Evolutionary conservation across 2,329 filamentous ascomycete genomes (phyloP).

Genomic region (Aspergillus caelatus): DNA sequence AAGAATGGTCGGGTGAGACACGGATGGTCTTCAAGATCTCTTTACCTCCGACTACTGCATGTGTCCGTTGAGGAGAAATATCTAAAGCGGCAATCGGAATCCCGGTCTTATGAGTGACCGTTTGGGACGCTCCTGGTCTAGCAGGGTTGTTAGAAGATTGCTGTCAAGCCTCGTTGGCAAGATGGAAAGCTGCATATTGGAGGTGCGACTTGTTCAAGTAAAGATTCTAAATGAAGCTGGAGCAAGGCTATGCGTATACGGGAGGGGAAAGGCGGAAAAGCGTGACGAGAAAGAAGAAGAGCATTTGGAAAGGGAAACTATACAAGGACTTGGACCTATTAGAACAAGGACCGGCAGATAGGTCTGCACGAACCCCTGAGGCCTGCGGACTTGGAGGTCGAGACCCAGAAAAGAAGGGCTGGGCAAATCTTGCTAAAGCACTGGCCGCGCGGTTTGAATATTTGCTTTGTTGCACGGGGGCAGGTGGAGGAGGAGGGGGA

Average conservation of each 20-base stretch:
- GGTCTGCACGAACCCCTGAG: constrained; percentile 35
- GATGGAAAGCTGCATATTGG: constrained; percentile 7
- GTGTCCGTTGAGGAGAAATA: constrained; percentile 64
- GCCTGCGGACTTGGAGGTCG: constrained; percentile 57
- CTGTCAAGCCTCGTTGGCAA: constrained; percentile 7
- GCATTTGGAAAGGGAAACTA: constrained; percentile 23
- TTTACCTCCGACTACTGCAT: constrained; percentile 66
- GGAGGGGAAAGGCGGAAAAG: constrained; percentile 8
- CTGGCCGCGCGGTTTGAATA: constrained; percentile 50
- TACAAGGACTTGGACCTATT: constrained; percentile 46
- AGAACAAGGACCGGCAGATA: constrained; percentile 32
- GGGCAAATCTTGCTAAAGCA: constrained; percentile 55
- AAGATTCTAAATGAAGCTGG: constrained; percentile 2
- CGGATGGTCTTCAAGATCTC: constrained; percentile 68
- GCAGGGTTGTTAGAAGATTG: constrained; percentile 23
- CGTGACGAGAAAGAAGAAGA: constrained; percentile 21
- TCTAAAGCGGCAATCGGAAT: constrained; percentile 65
- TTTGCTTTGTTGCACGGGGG: constrained; percentile 36
- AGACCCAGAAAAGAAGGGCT: constrained; percentile 58
- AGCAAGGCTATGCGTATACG: not conserved
- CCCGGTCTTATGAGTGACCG: constrained; percentile 65
- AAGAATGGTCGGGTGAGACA: constrained; percentile 58
- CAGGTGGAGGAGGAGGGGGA: constrained; percentile 40
- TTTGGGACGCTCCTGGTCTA: constrained; percentile 54
- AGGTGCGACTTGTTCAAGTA: not conserved